Evolutionary conservation across 1,284 basidiomycete genomes (phyloP).

Genomic region (Moniliella sp.): DNA sequence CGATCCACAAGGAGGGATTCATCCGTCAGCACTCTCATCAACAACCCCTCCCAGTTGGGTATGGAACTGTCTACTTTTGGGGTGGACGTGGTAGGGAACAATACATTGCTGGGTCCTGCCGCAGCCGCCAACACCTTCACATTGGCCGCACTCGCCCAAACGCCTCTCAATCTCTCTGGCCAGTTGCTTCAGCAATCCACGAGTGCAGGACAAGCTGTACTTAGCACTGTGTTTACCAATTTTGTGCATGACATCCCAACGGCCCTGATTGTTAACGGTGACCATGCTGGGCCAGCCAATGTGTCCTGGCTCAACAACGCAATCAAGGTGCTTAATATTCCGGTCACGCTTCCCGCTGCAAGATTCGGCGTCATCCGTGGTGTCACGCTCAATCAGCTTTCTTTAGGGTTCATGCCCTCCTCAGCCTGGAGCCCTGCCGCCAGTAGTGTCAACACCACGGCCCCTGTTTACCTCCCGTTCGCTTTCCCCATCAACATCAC

Average conservation of each 20-base stretch:
- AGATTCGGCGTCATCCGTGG: constrained; percentile 49
- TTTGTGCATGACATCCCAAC: constrained; percentile 51
- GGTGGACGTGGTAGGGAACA: constrained; percentile 44
- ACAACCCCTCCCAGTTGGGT: constrained; percentile 57
- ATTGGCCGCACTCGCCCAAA: constrained; percentile 43
- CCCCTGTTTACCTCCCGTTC: constrained; percentile 52
- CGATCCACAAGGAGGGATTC: constrained; percentile 54
- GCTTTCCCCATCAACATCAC: constrained; percentile 50
- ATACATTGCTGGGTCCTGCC: constrained; percentile 45
- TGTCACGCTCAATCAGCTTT: constrained; percentile 46
- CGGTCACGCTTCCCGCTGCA: constrained; percentile 47
- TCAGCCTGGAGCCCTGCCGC: constrained; percentile 42
- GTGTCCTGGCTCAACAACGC: constrained; percentile 54
- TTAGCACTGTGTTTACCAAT: constrained; percentile 51
- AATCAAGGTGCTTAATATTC: constrained; percentile 47
- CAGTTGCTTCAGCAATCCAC: constrained; percentile 47
- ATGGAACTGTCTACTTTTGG: constrained; percentile 46
- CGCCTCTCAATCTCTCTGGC: constrained; percentile 44
- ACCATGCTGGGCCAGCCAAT: constrained; percentile 45
- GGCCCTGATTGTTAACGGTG: constrained; percentile 45
- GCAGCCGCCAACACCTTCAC: constrained; percentile 40
- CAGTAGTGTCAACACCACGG: constrained; percentile 44
- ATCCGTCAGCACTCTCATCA: constrained; percentile 43
- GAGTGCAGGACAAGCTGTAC: constrained; percentile 40
- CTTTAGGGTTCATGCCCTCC: constrained; percentile 43